These are phyloP conservation scores for Penicillium diatomitis DNA, from an alignment of 495 filamentous ascomycete genomes.

Conservation along the genomic window DNA sequence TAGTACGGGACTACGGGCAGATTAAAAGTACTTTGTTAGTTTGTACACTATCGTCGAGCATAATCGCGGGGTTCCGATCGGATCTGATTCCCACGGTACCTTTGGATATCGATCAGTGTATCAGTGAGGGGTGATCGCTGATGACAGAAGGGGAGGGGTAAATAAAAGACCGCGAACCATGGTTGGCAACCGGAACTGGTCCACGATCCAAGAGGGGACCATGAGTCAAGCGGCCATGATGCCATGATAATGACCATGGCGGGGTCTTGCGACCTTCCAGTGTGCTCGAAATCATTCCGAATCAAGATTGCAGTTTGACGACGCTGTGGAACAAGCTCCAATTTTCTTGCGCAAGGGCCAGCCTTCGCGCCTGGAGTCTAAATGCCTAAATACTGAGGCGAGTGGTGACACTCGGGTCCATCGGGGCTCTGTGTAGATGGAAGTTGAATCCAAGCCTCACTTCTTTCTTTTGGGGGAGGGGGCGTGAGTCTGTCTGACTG, in stretches of 20 bases:
- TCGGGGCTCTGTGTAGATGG: background rate
- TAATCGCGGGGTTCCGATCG: no score
- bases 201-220: background rate
- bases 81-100: no score
- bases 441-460: background rate
- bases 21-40: no score
- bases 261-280: background rate
- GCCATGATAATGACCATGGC: constrained; percentile 1
- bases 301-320: no score
- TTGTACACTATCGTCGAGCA: no score
- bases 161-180: constrained; percentile 11
- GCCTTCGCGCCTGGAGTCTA: no score
- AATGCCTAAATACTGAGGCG: background rate
- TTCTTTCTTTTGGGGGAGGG: background rate
- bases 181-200: constrained; percentile 4
- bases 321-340: no score
- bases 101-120: constrained; percentile 9
- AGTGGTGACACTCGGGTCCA: background rate
- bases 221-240: background rate
- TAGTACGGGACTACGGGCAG: no score
- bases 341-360: no score
- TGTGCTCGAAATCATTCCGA: background rate
- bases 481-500: no score
- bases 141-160: constrained; percentile 10
- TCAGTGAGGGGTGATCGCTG: constrained; percentile 1